Evolutionary conservation across 768 basidiomycete species (phyloP).

Genomic region (Cystobasidiopsis lactophilus): DNA sequence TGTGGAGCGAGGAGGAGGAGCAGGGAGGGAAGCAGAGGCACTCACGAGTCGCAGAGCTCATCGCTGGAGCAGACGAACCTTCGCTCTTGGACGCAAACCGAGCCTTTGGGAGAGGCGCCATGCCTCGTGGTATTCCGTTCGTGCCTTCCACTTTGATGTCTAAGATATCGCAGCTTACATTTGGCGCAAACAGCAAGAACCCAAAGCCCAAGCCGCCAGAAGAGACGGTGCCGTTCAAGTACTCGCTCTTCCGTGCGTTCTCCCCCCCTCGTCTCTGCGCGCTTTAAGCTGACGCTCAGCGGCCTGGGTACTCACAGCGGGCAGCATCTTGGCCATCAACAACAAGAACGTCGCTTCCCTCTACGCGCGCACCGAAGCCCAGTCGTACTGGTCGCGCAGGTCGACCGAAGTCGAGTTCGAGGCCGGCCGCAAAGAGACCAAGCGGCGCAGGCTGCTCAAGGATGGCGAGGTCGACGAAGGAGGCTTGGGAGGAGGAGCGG

Average conservation of each 20-base stretch:
- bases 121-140: no score
- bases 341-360: neutral
- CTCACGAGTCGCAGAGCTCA: neutral
- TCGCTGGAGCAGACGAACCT: neutral
- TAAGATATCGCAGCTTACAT: no score
- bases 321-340: neutral
- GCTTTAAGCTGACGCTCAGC: no score
- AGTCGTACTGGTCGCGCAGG: no score
- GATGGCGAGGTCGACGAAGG: neutral
- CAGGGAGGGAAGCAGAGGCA: neutral
- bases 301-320: no score
- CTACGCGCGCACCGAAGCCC: neutral
- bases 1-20: neutral
- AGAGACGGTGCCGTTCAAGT: no score
- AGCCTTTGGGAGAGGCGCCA: no score
- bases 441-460: neutral
- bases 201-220: neutral
- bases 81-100: neutral
- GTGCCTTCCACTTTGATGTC: no score
- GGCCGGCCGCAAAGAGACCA: neutral
- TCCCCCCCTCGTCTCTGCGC: no score
- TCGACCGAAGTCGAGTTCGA: neutral
- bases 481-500: neutral
- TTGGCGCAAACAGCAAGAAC: neutral
- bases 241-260: no score